Percentiles rank a stretch among this genome's conserved stretches.
phyloP scores from a whole-genome alignment of 805 yeast species.

The Grigorovia transvaalensis region DNA sequence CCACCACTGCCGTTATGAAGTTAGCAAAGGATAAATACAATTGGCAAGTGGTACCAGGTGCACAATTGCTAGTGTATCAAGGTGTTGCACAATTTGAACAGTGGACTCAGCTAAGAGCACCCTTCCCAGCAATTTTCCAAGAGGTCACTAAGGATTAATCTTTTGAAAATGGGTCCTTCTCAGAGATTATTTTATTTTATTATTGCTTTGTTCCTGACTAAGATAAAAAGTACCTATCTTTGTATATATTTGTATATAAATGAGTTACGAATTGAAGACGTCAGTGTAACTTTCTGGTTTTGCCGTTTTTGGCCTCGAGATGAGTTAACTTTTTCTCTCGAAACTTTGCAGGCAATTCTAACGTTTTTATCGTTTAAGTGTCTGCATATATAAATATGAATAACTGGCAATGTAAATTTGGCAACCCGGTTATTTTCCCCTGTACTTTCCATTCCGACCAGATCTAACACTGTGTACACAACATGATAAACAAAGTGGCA shows the following conservation, averaged over 20 bases:
- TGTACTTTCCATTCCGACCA: too few species aligned
- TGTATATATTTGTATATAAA: background rate
- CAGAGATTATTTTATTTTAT: too few species aligned
- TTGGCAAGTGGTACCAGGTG: constrained; percentile 86
- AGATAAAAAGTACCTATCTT: background rate
- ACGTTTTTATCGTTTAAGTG: background rate
- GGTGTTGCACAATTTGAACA: constrained; percentile 78
- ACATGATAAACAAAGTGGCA: constrained; percentile 29
- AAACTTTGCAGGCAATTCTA: background rate
- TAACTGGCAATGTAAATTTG: background rate
- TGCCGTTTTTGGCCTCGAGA: background rate
- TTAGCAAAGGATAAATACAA: constrained; percentile 50
- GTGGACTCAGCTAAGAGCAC: constrained; percentile 63
- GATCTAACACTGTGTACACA: background rate
- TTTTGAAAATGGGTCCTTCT: background rate
- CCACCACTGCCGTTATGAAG: constrained; percentile 75
- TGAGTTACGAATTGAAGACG: background rate
- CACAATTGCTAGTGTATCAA: constrained; percentile 85
- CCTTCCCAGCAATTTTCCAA: constrained; percentile 48
- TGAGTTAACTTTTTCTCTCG: background rate
- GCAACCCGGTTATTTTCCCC: too few species aligned
- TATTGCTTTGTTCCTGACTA: background rate
- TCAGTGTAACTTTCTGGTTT: background rate
- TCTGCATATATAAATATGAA: background rate
- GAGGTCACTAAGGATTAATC: constrained; percentile 38